Conservation (phyloP, 148 eudicot species). For the Rhododendron griersonianum region DNA sequence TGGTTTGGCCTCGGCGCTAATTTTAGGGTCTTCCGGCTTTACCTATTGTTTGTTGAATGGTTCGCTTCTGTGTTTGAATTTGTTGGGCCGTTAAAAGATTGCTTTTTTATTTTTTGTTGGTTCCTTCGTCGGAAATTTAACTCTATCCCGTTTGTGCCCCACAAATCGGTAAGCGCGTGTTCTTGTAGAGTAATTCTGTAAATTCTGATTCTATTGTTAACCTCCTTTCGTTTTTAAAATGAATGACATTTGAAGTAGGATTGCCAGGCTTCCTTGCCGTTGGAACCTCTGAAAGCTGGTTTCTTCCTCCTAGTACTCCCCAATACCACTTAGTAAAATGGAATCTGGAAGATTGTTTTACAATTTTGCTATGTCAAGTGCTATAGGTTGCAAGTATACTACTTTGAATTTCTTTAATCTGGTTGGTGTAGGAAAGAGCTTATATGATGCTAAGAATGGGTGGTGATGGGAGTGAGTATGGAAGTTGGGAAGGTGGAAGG, state of each 20-base stretch:
- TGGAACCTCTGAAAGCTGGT: neutral
- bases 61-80: neutral
- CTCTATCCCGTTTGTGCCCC: neutral
- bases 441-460: conserved; percentile 89
- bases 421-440: conserved; percentile 79
- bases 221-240: neutral
- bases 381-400: neutral
- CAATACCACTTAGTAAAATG: neutral
- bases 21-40: neutral
- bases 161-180: neutral
- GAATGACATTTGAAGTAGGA: neutral
- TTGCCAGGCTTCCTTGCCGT: neutral
- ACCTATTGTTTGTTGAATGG: neutral
- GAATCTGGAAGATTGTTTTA: neutral
- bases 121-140: neutral
- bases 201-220: neutral
- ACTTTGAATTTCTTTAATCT: neutral
- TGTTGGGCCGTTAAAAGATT: neutral
- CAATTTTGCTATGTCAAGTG: neutral
- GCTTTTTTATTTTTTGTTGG: neutral
- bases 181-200: neutral
- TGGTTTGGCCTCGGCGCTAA: neutral
- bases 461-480: conserved; percentile 55
- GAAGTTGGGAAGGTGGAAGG: conserved; percentile 74
- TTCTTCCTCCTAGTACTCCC: neutral